Conservation (phyloP, 2,329 filamentous ascomycete genomes). For the Grosmannia serpens region DNA sequence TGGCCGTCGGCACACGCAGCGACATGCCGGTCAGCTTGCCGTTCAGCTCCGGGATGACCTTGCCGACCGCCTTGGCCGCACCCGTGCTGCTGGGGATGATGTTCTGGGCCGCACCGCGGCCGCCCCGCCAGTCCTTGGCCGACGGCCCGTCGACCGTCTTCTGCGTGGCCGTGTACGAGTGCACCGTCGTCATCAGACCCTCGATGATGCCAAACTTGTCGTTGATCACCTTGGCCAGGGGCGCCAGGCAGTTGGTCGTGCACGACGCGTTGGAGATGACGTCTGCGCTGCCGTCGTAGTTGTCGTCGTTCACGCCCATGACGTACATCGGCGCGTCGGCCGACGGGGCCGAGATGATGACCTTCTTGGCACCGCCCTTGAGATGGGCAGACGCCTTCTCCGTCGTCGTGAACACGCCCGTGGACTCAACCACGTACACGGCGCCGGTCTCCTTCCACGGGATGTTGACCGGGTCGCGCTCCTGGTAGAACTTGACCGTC, state of each 20-base stretch:
- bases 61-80: constrained; percentile 99
- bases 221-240: constrained; percentile 97
- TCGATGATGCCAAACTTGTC: constrained; percentile 97
- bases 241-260: constrained; percentile 99
- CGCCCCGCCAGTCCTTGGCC: constrained; percentile 98
- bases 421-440: constrained; percentile 94
- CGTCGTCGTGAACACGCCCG: constrained; percentile 97
- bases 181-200: constrained; percentile 99
- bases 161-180: constrained; percentile 99
- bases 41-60: constrained; percentile 96
- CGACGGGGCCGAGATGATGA: constrained; percentile 83
- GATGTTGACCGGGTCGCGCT: constrained; percentile 82
- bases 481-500: constrained; percentile 86
- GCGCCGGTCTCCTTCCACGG: constrained; percentile 82
- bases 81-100: constrained; percentile 99
- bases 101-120: constrained; percentile 97
- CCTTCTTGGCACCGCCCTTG: constrained; percentile 96
- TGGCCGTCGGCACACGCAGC: constrained; percentile 96
- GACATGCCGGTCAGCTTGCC: constrained; percentile 99
- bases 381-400: constrained; percentile 93
- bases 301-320: constrained; percentile 96
- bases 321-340: constrained; percentile 99
- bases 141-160: constrained; percentile 99
- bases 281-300: constrained; percentile 79
- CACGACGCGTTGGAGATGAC: constrained; percentile 99